Base-by-base conservation (phyloP, 2,329 filamentous ascomycete genomes). In the Zymoseptoria crescenta region DNA sequence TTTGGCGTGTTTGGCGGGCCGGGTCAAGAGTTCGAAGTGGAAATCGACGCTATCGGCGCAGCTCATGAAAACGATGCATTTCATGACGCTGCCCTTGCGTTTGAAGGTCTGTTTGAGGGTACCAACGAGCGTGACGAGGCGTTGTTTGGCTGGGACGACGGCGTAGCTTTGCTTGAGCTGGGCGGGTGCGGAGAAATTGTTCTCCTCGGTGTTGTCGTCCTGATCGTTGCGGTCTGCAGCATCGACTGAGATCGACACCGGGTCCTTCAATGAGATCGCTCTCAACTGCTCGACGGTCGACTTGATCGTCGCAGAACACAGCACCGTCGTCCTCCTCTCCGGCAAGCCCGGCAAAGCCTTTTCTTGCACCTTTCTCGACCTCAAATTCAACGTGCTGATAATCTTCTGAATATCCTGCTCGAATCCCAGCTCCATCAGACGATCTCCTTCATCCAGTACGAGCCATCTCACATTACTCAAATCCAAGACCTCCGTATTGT, bases 1-100 rank as follows among this genome's bases (percentile, higher is more conserved):
- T 10, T 65, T 66, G 30, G 67, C 66, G 48, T 68, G 65, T 28
- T 73, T 75, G 30, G 70, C 64, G 54, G 74, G 73, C 19, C 75
- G 76, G 6, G 80, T 87, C 59, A 99, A 83, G 2, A 96, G 77
- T 61, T 95, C 88, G 72, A 91, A 97, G 73, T 97, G 93, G 68
- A 96, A 99, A 72, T 99, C 91, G 60, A 97, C 94, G 1, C 91
- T 94, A 73, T 99, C 94, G 20, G 94, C 92, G 69, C 94, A 99
- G 9, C 93, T 96, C 54, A 99, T 89, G 76, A 99, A 99, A 41
- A 99, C 81, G 61, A 99, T 96, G 21, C 88, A 89, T 74, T 99
- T 97, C 89, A 96, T 96, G 19, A 96, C 89, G 1, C 90, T 91
- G 0, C 91, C 93, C 73, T 88, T 89, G 19, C 92, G 83, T 59